Evolutionary conservation across 768 basidiomycete genomes (phyloP).

Genomic region (Udeniomyces megalosporus): DNA sequence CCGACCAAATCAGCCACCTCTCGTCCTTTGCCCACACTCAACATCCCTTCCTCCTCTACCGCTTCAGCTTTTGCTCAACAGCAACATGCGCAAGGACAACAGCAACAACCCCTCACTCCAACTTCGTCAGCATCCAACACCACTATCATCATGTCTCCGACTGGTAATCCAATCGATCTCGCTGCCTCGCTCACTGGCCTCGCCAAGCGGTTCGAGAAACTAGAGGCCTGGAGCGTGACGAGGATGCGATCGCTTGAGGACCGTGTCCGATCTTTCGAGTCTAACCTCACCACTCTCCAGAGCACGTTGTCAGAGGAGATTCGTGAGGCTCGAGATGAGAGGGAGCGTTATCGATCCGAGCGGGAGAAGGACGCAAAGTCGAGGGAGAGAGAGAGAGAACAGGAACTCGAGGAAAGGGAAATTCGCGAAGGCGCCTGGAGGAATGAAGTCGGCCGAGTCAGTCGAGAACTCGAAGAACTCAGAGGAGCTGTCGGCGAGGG

Average conservation of each 20-base stretch:
- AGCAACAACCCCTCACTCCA: background rate
- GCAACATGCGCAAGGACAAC: background rate
- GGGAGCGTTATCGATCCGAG: background rate
- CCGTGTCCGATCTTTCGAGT: background rate
- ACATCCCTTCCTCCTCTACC: background rate
- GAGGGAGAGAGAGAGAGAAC: too few species aligned
- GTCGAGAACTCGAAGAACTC: too few species aligned
- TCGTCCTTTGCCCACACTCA: too few species aligned
- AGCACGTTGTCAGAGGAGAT: background rate
- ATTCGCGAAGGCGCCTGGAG: background rate
- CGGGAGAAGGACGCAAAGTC: background rate
- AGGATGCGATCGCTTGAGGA: background rate
- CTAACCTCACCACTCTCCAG: background rate
- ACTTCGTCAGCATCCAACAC: background rate
- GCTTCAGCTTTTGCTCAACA: background rate
- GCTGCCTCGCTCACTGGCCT: background rate
- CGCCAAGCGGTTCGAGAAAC: background rate
- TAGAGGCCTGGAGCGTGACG: background rate
- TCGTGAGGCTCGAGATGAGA: background rate
- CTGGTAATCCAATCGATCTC: background rate
- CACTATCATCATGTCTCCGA: background rate
- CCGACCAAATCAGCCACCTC: too few species aligned
- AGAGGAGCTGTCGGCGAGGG: too few species aligned
- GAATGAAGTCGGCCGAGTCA: background rate
- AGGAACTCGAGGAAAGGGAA: background rate